A percentile compares a stretch with the other conserved stretches of the same genome.
These are phyloP conservation scores for Vachellia pachyceras DNA, from an alignment of 306 rosid genomes.

Conservation along the genomic window DNA sequence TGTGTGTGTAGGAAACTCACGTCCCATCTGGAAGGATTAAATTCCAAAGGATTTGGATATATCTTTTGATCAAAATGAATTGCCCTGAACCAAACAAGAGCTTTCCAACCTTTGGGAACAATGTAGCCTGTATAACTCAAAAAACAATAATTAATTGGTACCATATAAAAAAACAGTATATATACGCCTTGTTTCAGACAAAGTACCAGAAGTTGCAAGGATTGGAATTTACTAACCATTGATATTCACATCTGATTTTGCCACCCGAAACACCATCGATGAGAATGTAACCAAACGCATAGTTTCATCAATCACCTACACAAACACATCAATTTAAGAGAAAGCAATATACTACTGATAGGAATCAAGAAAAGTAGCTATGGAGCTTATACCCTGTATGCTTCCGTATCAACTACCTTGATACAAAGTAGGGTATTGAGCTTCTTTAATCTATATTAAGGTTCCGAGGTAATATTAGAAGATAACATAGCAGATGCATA, in stretches of 20 bases:
- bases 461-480: neutral
- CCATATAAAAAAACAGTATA: neutral
- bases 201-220: neutral
- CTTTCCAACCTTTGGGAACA: constrained; percentile 86
- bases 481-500: neutral
- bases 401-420: too few species aligned
- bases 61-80: constrained; percentile 70
- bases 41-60: constrained; percentile 68
- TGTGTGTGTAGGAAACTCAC: constrained; percentile 42
- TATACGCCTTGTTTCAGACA: neutral
- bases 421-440: too few species aligned
- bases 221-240: constrained; percentile 40
- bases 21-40: constrained; percentile 74
- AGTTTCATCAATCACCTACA: constrained; percentile 81
- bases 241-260: constrained; percentile 60
- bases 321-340: neutral
- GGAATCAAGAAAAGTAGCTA: too few species aligned
- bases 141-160: neutral
- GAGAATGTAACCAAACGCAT: constrained; percentile 70
- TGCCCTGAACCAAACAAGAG: constrained; percentile 67
- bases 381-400: too few species aligned
- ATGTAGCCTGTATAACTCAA: constrained; percentile 51
- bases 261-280: constrained; percentile 56
- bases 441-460: too few species aligned
- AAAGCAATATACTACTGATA: neutral